phyloP scores from a whole-genome alignment of 1,284 basidiomycete genomes.

The Caloboletus firmus region DNA sequence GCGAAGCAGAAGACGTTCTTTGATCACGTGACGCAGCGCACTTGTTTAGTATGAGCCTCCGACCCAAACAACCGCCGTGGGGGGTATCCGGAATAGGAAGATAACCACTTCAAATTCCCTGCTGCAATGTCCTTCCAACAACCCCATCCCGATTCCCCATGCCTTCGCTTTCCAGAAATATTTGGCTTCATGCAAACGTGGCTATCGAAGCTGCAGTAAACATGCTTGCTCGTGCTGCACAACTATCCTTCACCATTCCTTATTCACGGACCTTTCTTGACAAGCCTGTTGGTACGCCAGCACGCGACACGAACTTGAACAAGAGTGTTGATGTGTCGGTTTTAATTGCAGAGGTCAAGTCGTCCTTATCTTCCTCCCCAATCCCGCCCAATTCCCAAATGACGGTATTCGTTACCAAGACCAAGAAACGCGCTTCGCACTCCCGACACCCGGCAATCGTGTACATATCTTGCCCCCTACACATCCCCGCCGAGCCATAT shows the following conservation, averaged over 20 bases:
- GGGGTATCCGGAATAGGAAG: conserved; percentile 13
- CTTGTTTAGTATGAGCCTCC: conserved; percentile 30
- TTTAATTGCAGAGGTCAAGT: conserved; percentile 54
- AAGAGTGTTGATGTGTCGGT: background rate
- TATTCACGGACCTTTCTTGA: conserved; percentile 73
- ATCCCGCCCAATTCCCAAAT: conserved; percentile 55
- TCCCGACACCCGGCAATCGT: conserved; percentile 48
- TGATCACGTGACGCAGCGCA: conserved; percentile 11
- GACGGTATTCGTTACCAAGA: conserved; percentile 76
- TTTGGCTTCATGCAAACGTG: conserved; percentile 55
- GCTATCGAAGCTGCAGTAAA: conserved; percentile 56
- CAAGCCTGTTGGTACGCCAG: conserved; percentile 59
- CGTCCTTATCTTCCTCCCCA: conserved; percentile 59
- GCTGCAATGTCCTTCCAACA: conserved; percentile 38
- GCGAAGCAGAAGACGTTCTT: no score
- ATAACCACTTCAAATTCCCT: background rate
- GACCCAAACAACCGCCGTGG: conserved; percentile 31
- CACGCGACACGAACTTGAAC: background rate
- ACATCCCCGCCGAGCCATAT: background rate
- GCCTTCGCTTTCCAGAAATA: conserved; percentile 65
- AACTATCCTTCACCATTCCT: conserved; percentile 54
- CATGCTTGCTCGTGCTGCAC: conserved; percentile 58
- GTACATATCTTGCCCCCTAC: conserved; percentile 39
- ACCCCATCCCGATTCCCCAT: conserved; percentile 50
- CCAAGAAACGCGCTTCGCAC: conserved; percentile 56